These are phyloP conservation scores for Camillea tinctor DNA, from an alignment of 2,329 filamentous ascomycete species.

Conservation along the genomic window DNA sequence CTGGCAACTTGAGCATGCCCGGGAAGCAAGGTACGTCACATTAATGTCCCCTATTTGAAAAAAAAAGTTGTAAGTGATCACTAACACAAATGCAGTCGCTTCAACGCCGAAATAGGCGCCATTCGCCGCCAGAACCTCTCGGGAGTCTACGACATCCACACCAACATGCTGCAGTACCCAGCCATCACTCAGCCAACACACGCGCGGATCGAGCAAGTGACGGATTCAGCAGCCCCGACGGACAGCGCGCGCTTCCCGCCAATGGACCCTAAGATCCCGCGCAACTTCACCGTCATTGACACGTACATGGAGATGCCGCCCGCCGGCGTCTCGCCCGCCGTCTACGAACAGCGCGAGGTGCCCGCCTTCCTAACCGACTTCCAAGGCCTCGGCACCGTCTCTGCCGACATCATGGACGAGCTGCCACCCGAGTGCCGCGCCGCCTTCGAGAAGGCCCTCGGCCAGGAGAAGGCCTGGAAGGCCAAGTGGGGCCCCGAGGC, in stretches of 20 bases:
- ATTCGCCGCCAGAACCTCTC: conserved; percentile 67
- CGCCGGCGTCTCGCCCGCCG: conserved; percentile 43
- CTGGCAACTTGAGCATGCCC: conserved; percentile 94
- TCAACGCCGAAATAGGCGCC: conserved; percentile 73
- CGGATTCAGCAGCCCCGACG: conserved; percentile 23
- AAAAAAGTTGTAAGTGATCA: neutral
- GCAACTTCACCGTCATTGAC: conserved; percentile 58
- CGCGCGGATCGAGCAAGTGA: conserved; percentile 74
- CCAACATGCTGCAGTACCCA: conserved; percentile 87
- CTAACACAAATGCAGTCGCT: conserved; percentile 57
- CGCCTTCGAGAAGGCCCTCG: conserved; percentile 68
- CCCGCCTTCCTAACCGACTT: conserved; percentile 52
- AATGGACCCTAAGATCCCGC: conserved; percentile 48
- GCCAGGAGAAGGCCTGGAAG: conserved; percentile 70
- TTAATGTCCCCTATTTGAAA: no score
- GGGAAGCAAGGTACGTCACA: conserved; percentile 77
- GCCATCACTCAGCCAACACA: conserved; percentile 86
- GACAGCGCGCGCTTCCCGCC: conserved; percentile 43
- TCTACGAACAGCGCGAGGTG: conserved; percentile 44
- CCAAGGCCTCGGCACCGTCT: conserved; percentile 61
- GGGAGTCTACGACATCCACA: conserved; percentile 91
- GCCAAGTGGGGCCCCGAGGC: conserved; percentile 70
- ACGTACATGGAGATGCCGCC: conserved; percentile 52
- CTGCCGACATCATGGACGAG: conserved; percentile 63
- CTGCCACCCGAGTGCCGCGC: conserved; percentile 68